Evolutionary conservation across 371 early-diverging fungal genomes (phyloP).

Genomic region (Mucor mucedo): DNA sequence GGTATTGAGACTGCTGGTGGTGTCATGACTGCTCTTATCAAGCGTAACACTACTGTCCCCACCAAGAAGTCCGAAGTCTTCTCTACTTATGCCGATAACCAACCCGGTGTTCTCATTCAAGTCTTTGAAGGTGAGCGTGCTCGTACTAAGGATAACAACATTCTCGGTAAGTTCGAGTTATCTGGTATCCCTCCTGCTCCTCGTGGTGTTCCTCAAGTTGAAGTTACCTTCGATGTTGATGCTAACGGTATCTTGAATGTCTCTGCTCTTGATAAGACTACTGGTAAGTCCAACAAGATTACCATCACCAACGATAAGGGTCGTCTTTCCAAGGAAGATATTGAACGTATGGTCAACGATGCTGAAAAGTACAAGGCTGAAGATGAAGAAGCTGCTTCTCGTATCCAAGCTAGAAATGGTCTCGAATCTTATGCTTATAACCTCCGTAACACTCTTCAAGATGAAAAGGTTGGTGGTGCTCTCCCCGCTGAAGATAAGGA

Average conservation of each 20-base stretch:
- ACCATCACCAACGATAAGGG: slow-evolving; percentile 94
- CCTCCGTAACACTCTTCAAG: slow-evolving; percentile 81
- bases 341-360: slow-evolving; percentile 89
- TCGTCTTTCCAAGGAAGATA: slow-evolving; percentile 88
- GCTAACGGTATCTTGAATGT: slow-evolving; percentile 96
- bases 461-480: slow-evolving; percentile 78
- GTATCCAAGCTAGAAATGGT: slow-evolving; percentile 83
- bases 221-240: slow-evolving; percentile 94
- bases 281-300: slow-evolving; percentile 83
- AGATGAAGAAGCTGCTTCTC: slow-evolving; percentile 83
- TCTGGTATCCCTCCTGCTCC: slow-evolving; percentile 90
- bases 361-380: slow-evolving; percentile 90
- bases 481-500: slow-evolving; percentile 72
- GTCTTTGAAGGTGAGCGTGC: slow-evolving; percentile 95
- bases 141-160: slow-evolving; percentile 91
- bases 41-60: slow-evolving; percentile 90
- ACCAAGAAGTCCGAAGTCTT: slow-evolving; percentile 87
- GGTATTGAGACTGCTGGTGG: slow-evolving; percentile 94
- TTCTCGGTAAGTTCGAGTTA: slow-evolving; percentile 91
- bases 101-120: slow-evolving; percentile 90
- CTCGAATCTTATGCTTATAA: slow-evolving; percentile 89
- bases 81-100: slow-evolving; percentile 84
- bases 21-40: slow-evolving; percentile 72
- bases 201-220: slow-evolving; percentile 91
- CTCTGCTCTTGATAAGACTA: slow-evolving; percentile 89